phyloP scores from a whole-genome alignment of 2,329 filamentous ascomycete genomes.

The Pseudopyrenochaeta lycopersici region DNA sequence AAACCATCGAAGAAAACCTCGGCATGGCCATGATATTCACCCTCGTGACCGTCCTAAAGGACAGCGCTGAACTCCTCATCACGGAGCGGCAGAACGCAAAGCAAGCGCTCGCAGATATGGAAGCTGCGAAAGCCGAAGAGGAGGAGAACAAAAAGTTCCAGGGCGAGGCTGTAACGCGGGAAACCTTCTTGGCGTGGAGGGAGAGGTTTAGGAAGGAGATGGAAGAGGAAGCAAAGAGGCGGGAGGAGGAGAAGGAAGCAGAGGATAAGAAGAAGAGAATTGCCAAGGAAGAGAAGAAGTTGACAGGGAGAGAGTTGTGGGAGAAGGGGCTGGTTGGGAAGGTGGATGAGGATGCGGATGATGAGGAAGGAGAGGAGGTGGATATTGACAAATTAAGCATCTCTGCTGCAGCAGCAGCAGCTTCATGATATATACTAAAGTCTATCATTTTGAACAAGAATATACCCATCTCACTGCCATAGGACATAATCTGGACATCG shows the following conservation, averaged over 20 bases:
- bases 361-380: constrained; percentile 63
- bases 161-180: constrained; percentile 85
- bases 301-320: constrained; percentile 67
- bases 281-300: constrained; percentile 79
- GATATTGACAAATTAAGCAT: constrained; percentile 53
- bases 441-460: constrained; percentile 1
- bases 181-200: constrained; percentile 86
- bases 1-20: constrained; percentile 87
- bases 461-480: constrained; percentile 31
- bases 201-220: constrained; percentile 81
- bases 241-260: constrained; percentile 75
- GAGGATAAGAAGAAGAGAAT: constrained; percentile 62
- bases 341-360: constrained; percentile 71
- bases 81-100: constrained; percentile 73
- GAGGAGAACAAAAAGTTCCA: constrained; percentile 98
- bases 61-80: constrained; percentile 87
- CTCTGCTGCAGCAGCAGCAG: constrained; percentile 58
- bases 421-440: background rate
- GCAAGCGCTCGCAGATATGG: constrained; percentile 62
- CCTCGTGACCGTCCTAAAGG: constrained; percentile 85
- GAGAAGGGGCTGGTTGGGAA: constrained; percentile 66
- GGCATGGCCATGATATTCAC: constrained; percentile 99
- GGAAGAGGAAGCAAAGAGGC: constrained; percentile 71
- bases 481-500: background rate
- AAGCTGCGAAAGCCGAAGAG: constrained; percentile 73